Conservation (phyloP, 2,329 filamentous ascomycete genomes). For the Colletotrichum sp. region DNA sequence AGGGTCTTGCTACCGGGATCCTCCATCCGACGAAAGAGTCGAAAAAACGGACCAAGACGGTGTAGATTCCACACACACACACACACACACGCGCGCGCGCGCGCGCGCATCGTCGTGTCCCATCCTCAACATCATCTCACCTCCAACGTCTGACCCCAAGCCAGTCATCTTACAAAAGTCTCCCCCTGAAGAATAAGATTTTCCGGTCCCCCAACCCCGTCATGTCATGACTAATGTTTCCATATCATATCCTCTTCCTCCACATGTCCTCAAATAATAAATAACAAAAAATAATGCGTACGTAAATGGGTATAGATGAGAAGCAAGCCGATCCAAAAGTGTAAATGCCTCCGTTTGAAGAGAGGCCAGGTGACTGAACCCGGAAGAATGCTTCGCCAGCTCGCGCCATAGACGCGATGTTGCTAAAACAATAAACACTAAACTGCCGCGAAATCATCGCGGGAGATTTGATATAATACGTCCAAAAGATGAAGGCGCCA, state of each 20-base stretch:
- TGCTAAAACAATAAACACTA: constrained; percentile 25
- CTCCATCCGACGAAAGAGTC: neutral
- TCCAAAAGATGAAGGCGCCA: constrained; percentile 9
- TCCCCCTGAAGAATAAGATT: neutral
- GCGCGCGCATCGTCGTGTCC: neutral
- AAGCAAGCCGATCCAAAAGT: constrained; percentile 18
- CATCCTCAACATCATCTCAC: neutral
- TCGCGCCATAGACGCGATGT: neutral
- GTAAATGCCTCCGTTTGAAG: neutral
- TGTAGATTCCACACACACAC: neutral
- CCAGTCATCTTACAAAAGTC: neutral
- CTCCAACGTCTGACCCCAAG: neutral
- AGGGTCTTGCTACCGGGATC: neutral
- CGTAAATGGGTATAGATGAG: constrained; percentile 25
- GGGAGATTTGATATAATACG: neutral
- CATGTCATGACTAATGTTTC: constrained; percentile 17
- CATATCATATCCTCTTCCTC: constrained; percentile 9
- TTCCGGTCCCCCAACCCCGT: constrained; percentile 1
- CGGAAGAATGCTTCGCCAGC: constrained; percentile 17
- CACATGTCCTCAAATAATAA: constrained; percentile 3
- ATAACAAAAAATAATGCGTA: constrained; percentile 15
- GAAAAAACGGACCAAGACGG: neutral
- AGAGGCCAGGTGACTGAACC: neutral
- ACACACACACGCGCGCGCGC: neutral
- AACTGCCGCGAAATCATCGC: neutral